These are phyloP conservation scores for Aphanomyces euteiches DNA, from an alignment of 352 stramenopile species.

Conservation along the genomic window DNA sequence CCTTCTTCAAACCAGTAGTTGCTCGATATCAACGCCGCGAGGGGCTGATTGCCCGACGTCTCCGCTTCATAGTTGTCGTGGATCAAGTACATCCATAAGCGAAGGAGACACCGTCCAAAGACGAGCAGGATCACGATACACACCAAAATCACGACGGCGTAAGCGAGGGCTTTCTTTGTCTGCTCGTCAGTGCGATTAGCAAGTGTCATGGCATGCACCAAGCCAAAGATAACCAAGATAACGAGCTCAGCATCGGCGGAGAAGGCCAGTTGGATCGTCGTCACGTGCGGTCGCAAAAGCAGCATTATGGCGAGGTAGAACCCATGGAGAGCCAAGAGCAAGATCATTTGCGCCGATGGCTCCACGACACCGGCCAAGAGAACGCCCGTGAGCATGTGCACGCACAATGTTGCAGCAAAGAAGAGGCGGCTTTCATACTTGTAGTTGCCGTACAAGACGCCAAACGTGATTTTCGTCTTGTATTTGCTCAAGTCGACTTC, in stretches of 20 bases:
- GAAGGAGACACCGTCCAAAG: conserved; percentile 19
- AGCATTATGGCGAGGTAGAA: conserved; percentile 52
- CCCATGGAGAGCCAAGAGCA: conserved; percentile 48
- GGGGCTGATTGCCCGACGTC: too few species aligned
- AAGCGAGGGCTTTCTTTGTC: not conserved
- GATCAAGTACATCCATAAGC: not conserved
- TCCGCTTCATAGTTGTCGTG: too few species aligned
- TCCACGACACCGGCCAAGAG: conserved; percentile 43
- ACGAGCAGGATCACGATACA: conserved; percentile 6
- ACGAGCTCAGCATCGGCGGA: not conserved
- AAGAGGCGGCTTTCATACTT: conserved; percentile 60
- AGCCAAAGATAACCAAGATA: conserved; percentile 10
- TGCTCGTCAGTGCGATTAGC: not conserved
- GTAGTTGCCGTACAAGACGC: conserved; percentile 58
- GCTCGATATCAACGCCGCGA: too few species aligned
- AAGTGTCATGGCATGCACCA: conserved; percentile 6
- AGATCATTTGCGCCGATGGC: conserved; percentile 51
- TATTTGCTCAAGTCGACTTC: conserved; percentile 57
- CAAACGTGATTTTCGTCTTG: conserved; percentile 54
- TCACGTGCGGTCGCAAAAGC: conserved; percentile 41
- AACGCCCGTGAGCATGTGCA: conserved; percentile 55
- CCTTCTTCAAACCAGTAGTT: too few species aligned
- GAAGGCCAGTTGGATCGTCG: conserved; percentile 6
- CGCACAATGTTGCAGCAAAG: conserved; percentile 51
- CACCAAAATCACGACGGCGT: conserved; percentile 8